Evolutionary conservation across 2,329 filamentous ascomycete species (phyloP), one percentile per base, ranked within the genome.

Genomic region (Penicillium digitatum): DNA sequence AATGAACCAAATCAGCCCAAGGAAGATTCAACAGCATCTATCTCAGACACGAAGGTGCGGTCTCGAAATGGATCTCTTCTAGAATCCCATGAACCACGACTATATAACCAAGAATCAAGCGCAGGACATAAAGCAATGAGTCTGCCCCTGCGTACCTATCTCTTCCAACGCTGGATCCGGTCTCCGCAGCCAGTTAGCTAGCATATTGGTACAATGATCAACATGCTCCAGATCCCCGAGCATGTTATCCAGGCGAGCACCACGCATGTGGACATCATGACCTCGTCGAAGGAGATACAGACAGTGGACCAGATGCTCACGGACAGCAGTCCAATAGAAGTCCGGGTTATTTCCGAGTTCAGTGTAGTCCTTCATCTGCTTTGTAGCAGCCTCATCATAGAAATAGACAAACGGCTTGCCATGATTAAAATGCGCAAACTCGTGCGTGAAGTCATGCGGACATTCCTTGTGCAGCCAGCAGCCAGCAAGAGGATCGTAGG

Each of bases 401-500:
- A 54, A 60, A 29, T 60, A 60, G 3, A 54, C 39, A 37, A 60
- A 60, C 4, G 58, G 58, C 39, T 56, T 56, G 24, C 58, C 58
- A 10, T 60, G 29, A 16, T 58, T 56, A 43, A 58, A 60, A 24
- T 46, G 44, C 5, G 54, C 32, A 9, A 61, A 61, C 24, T 52
- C 58, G 1, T 57, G 24, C 5, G 56, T 45, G n/a, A 52, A 57
- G 35, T 61, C 58, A 20, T 37, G 53, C 1, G 58, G 56, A 18
- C 58, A 61, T 29, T 59, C 35, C n/a, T 45, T 35, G 45, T 59
- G 58, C n/a, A 61, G 34, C 56, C 58, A 61, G 45, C 58, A 61
- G 27, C 56, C 56, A 8, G 58, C 44, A 22, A 61, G 50, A 18
- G 58, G 53, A 31, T 61, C 58, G 47, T 59, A 61, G 10, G 43